Base-by-base conservation (phyloP, 192 early-diverging fungal species). In the Obelidium mucronatum region DNA sequence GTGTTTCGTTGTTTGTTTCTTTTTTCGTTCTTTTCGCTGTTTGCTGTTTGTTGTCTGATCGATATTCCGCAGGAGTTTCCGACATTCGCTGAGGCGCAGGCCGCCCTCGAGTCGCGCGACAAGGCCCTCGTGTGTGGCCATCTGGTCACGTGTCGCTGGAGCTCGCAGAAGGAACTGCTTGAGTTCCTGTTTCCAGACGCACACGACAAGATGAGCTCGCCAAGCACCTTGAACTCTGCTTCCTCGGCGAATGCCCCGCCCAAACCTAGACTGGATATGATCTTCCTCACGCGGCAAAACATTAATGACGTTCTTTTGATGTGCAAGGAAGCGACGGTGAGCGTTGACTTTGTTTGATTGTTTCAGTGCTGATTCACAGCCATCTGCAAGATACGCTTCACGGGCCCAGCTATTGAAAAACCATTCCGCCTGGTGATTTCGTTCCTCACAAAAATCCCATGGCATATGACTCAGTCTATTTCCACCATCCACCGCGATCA, bases 341-440 rank as follows among this genome's bases (percentile, higher is more conserved):
- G 40, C n/a, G n/a, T n/a, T n/a, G n/a, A n/a, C n/a, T n/a, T n/a
- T n/a, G n/a, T n/a, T n/a, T n/a, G n/a, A n/a, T n/a, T n/a, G n/a
- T n/a, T n/a, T n/a, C n/a, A n/a, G n/a, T n/a, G n/a, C n/a, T n/a
- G n/a, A n/a, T n/a, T n/a, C n/a, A n/a, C n/a, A n/a, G n/a, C n/a
- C n/a, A n/a, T n/a, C n/a, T n/a, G n/a, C n/a, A 34, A 93, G 91
- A 75, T 91, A 19, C 92, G 92, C 74, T 93, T 91, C 69, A 89
- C 91, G 17, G 82, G 92, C 65, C 90, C 91, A 54, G 92, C 91
- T 69, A 89, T 90, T 1, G 90, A 91, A 67, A 78, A 92, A 11
- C 92, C 93, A 19, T 94, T 93, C 80, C 91, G 93, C 51, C 92
- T 90, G 67, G 89, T 94, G n/a, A 86, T 91, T 31, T 90, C 89